Base-by-base conservation (phyloP, 306 rosid genomes). In the Prunus davidiana region DNA sequence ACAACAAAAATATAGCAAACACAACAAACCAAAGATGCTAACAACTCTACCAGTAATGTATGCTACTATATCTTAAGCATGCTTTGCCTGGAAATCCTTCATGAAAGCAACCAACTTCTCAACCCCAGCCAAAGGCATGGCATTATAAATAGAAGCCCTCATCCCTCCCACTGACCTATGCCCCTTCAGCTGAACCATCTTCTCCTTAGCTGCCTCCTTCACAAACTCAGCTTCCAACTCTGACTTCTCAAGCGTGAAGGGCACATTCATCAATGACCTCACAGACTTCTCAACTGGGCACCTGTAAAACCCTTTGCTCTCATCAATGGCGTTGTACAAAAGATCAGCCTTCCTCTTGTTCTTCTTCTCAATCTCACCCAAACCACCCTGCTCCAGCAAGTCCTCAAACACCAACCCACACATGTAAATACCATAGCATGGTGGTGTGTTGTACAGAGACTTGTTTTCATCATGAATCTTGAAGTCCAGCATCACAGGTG, bases 121-220 rank as follows among this genome's bases (percentile, higher is more conserved):
- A 78, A 92, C 97, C 14, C 99, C 99, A 81, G 99, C 92, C 85
- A 92, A 84, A 45, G 99, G 93, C 99, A 95, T 92, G 7, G 99
- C 99, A 79, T 95, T 95, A 79, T 95, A 95, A 43, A 95, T 95
- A 0, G 99, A 95, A 71, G 99, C 99, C 69, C 97, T 82, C 96
- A 95, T 92, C 0, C 99, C 99, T 60, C 99, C 99, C 64, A 95
- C 97, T 0, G 97, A 92, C 72, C 97, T 88, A 61, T 95, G 99
- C 5, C 99, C 97, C 87, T 95, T 95, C 16, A 95, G 99, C 87
- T 95, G 97, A 64, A 95, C 82, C 99, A 95, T 95, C 77, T 84
- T 88, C 79, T 95, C 93, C 83, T 88, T 86, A 0, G 96, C 88
- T 34, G 99, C 97, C 80, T 95, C 99, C 91, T 95, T 95, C 43